Evolutionary conservation across 768 basidiomycete genomes (phyloP), one percentile per base, ranked within the genome.

Genomic region (Lyophyllum shimeji): DNA sequence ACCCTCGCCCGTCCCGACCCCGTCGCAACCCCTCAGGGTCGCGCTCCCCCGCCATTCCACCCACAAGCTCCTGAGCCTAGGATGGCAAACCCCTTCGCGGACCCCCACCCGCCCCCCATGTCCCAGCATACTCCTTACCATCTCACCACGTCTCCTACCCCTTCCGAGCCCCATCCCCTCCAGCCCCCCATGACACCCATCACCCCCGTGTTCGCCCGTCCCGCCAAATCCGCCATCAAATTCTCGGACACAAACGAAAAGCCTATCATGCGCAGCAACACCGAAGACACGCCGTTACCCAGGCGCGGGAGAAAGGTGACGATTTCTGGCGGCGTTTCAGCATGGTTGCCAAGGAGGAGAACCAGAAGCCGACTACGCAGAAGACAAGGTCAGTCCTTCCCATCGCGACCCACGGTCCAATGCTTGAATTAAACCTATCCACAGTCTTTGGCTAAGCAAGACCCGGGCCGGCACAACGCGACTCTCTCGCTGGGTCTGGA

Each of bases 321-420:
- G 87, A 92, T 63, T 93, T 93, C 71, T 93, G 91, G 91, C 77
- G 88, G 57, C 78, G 91, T 37, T 93, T 93, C 71, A 89, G 87
- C 58, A 90, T 92, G 76, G 84, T 93, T 58, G 90, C 84, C 8
- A 89, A 83, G 65, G 84, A 85, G 56, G 84, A 88, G 61, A 75
- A 73, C 54, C 65, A 63, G 53, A 77, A 74, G 57, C 68, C 72
- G 3, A 46, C 64, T 7, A 59, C 67, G 9, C 64, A 76, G 65
- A 83, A 74, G 57, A 69, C 83, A 62, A 77, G 79, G 69, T 71
- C 75, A 72, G 79, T 77, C 7, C 33, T 50, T 18, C 59, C 27
- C 52, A 42, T 46, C 52, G 44, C 52, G 2, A 44, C 37, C 49
- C 40, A 46, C 20, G 50, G 34, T 54, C 24, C 15, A 17, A 31